A percentile compares a stretch with the other conserved stretches of the same genome.
phyloP scores from a whole-genome alignment of 306 rosid species.

The Prinsepia uniflora region DNA sequence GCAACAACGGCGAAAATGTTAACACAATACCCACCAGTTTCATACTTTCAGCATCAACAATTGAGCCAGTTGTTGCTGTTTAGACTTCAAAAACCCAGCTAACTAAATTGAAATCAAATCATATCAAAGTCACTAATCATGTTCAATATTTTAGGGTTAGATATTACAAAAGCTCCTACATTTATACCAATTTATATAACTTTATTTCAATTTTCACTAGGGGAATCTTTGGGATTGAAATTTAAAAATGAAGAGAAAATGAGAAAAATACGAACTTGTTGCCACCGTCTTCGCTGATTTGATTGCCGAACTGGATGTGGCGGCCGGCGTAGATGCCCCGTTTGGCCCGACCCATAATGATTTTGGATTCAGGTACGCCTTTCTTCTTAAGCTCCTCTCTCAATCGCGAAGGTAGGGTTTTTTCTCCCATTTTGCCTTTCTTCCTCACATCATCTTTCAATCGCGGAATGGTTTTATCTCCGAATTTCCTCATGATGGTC shows the following conservation, averaged over 20 bases:
- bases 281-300: constrained; percentile 92
- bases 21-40: neutral
- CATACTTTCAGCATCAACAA: constrained; percentile 1
- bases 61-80: too few relatives aligned
- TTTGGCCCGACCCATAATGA: constrained; percentile 83
- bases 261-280: constrained; percentile 59
- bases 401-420: constrained; percentile 50
- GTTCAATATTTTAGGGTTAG: neutral
- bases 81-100: neutral
- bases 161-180: neutral
- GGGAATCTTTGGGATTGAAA: neutral
- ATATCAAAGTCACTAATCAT: neutral
- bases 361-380: constrained; percentile 56
- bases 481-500: constrained; percentile 58
- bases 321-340: constrained; percentile 85
- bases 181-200: neutral
- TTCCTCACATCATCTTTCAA: constrained; percentile 57
- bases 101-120: neutral
- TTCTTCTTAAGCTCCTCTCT: constrained; percentile 59
- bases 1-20: neutral
- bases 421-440: constrained; percentile 46
- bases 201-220: neutral
- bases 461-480: constrained; percentile 54
- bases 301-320: constrained; percentile 85
- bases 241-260: neutral